Evolutionary conservation across 345 rosid species (phyloP).

Genomic region (Excoecaria agallocha): DNA sequence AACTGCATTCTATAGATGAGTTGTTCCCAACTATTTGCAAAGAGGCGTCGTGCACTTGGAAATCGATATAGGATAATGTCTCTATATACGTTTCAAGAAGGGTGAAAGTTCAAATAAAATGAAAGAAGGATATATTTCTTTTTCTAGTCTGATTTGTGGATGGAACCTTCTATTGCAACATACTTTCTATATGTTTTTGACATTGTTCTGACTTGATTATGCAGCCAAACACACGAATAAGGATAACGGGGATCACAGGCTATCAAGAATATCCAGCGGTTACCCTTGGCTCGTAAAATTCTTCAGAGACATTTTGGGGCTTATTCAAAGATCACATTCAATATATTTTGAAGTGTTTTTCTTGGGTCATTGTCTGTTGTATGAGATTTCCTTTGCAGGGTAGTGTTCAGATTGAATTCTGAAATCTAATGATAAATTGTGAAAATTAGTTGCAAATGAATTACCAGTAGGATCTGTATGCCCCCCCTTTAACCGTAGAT

Average conservation of each 20-base stretch:
- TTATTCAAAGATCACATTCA: background rate
- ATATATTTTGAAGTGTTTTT: background rate
- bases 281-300: conserved; percentile 37
- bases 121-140: background rate
- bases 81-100: background rate
- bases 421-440: background rate
- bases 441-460: background rate
- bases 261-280: conserved; percentile 66
- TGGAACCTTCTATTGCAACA: background rate
- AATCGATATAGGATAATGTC: background rate
- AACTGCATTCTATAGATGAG: no score
- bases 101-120: background rate
- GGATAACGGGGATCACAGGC: conserved; percentile 78
- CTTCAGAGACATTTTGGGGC: background rate
- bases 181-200: background rate
- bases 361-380: conserved; percentile 1
- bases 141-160: background rate
- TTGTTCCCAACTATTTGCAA: background rate
- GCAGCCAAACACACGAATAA: conserved; percentile 84
- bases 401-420: background rate
- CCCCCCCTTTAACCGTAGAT: background rate
- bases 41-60: background rate
- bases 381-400: conserved; percentile 22
- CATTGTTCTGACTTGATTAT: conserved; percentile 16
- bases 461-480: background rate